A percentile compares a stretch with the other conserved stretches of the same genome.
Conservation (phyloP, 2,329 filamentous ascomycete species). For the Aureobasidium sp. region DNA sequence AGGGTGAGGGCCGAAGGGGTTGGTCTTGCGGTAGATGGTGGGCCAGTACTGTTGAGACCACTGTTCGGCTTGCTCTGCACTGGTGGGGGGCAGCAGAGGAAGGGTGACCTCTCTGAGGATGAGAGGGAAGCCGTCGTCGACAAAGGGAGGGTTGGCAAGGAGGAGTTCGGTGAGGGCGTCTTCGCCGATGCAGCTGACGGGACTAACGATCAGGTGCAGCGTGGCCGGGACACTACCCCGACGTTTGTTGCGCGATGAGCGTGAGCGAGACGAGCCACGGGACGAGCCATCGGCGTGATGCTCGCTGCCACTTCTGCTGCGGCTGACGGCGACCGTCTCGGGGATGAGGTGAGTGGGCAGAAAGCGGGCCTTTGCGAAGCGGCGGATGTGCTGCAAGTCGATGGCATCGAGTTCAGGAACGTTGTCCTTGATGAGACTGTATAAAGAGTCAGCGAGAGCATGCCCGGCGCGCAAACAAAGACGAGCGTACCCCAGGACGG, state of each 20-base stretch:
- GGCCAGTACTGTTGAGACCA: constrained; percentile 79
- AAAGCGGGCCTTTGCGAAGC: constrained; percentile 58
- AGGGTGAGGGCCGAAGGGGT: constrained; percentile 78
- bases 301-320: constrained; percentile 15
- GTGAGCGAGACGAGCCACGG: constrained; percentile 15
- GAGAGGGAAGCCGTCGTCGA: constrained; percentile 34
- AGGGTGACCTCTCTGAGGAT: constrained; percentile 60
- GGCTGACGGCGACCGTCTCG: background rate
- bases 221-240: constrained; percentile 23
- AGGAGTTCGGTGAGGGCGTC: constrained; percentile 45
- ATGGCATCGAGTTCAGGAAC: constrained; percentile 37
- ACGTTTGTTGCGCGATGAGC: constrained; percentile 16
- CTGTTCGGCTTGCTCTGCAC: constrained; percentile 63
- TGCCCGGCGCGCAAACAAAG: background rate
- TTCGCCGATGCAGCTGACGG: constrained; percentile 44
- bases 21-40: constrained; percentile 77
- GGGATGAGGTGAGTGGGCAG: constrained; percentile 23
- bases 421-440: constrained; percentile 41
- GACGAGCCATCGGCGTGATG: constrained; percentile 12
- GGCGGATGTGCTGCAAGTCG: constrained; percentile 56
- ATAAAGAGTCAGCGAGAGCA: constrained; percentile 1
- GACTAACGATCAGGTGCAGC: constrained; percentile 47
- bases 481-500: constrained; percentile 60
- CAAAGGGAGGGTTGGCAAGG: constrained; percentile 34
- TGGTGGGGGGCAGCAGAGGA: constrained; percentile 67